These are phyloP conservation scores for Dendrocalamus latiflorus DNA, from an alignment of 202 grass and related monocot species.

Conservation along the genomic window DNA sequence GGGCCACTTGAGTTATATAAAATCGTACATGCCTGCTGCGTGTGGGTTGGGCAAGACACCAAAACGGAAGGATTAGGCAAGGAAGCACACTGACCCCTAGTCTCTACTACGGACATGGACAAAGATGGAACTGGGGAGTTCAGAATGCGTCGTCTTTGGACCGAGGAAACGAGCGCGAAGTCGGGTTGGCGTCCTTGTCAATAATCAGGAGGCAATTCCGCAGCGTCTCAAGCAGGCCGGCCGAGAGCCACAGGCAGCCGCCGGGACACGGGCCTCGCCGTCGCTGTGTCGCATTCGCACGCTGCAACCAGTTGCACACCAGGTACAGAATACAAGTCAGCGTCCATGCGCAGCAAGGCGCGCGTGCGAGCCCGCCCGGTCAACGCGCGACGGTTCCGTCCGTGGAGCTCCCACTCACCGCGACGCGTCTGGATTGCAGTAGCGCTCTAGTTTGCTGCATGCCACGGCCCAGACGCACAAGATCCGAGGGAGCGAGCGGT, in stretches of 20 bases:
- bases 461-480: background rate
- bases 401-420: constrained; percentile 4
- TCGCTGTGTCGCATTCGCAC: background rate
- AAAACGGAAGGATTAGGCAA: constrained; percentile 14
- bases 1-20: background rate
- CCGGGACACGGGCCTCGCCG: background rate
- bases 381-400: constrained; percentile 2
- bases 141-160: background rate
- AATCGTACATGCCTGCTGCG: background rate
- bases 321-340: constrained; percentile 23
- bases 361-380: constrained; percentile 5
- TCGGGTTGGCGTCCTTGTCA: constrained; percentile 23
- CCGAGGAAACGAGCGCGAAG: background rate
- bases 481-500: background rate
- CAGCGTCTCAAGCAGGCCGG: background rate
- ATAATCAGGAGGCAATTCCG: constrained; percentile 34
- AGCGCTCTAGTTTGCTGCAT: background rate
- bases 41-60: constrained; percentile 27
- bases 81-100: background rate
- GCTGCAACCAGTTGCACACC: background rate
- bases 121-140: background rate
- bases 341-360: background rate
- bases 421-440: background rate
- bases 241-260: background rate
- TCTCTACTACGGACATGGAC: too few species aligned